A percentile compares a stretch with the other conserved stretches of the same genome.
These are phyloP conservation scores for Euphorbia schlechtendalii DNA, from an alignment of 441 rosid genomes.

Conservation along the genomic window DNA sequence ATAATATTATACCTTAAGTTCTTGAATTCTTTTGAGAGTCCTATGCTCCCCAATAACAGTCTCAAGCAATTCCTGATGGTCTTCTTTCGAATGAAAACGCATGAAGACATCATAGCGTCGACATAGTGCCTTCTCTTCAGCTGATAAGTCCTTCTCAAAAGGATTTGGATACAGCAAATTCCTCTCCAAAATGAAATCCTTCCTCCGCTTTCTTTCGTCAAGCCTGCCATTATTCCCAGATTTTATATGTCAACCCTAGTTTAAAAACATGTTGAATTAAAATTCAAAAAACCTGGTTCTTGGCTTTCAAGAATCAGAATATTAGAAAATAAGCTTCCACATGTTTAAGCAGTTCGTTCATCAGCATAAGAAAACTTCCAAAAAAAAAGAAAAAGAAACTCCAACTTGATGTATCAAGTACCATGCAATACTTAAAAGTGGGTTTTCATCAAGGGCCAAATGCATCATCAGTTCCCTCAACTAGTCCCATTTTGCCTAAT, in stretches of 20 bases:
- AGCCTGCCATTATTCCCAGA: constrained; percentile 46
- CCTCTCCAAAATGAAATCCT: constrained; percentile 84
- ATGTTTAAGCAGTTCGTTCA: not conserved
- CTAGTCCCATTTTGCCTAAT: too few relatives aligned
- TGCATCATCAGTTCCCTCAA: too few relatives aligned
- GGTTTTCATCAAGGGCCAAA: too few relatives aligned
- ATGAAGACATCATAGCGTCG: constrained; percentile 71
- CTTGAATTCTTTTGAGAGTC: constrained; percentile 63
- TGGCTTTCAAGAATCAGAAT: not conserved
- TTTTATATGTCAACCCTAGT: not conserved
- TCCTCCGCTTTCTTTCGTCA: constrained; percentile 89
- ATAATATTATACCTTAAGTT: constrained; percentile 55
- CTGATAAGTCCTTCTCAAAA: constrained; percentile 65
- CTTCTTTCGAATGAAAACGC: constrained; percentile 92
- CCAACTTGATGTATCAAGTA: not conserved
- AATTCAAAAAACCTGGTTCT: not conserved
- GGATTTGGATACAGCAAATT: constrained; percentile 64
- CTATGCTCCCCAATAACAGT: constrained; percentile 63
- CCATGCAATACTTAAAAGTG: not conserved
- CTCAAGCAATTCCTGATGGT: constrained; percentile 81
- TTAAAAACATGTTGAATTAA: not conserved
- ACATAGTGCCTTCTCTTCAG: constrained; percentile 69
- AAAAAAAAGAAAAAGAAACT: too few relatives aligned
- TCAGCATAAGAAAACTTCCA: not conserved
- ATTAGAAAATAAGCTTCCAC: not conserved